These are phyloP conservation scores for Phylloporus arenicola DNA, from an alignment of 768 basidiomycete genomes.

Conservation along the genomic window DNA sequence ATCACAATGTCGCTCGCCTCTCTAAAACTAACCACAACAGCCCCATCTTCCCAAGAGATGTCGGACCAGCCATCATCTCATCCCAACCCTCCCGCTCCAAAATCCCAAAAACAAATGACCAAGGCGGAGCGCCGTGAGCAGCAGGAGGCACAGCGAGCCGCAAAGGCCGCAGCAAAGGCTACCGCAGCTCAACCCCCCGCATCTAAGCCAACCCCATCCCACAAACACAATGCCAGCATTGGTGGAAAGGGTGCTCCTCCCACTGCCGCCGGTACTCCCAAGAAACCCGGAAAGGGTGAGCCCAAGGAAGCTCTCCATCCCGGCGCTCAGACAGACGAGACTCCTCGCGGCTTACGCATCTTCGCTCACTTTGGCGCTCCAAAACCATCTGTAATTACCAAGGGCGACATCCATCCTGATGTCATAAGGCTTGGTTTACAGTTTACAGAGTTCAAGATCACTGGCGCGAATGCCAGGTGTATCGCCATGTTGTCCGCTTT, in stretches of 20 bases:
- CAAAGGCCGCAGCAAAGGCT: slow-evolving; percentile 53
- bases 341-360: slow-evolving; percentile 63
- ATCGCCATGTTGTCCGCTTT: slow-evolving; percentile 89
- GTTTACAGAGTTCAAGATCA: slow-evolving; percentile 88
- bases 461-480: slow-evolving; percentile 92
- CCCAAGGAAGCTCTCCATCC: slow-evolving; percentile 23
- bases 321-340: slow-evolving; percentile 31
- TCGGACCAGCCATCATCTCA: slow-evolving; percentile 4
- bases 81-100: slow-evolving; percentile 15
- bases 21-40: slow-evolving; percentile 14
- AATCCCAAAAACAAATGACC: slow-evolving; percentile 67
- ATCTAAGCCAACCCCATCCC: slow-evolving; percentile 29
- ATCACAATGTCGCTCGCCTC: slow-evolving; percentile 9
- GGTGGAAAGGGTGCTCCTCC: slow-evolving; percentile 15
- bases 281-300: slow-evolving; percentile 27
- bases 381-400: slow-evolving; percentile 47
- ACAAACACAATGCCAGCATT: slow-evolving; percentile 17
- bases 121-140: slow-evolving; percentile 77
- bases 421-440: slow-evolving; percentile 83
- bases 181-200: slow-evolving; percentile 15
- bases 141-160: slow-evolving; percentile 75
- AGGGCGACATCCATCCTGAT: slow-evolving; percentile 88
- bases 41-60: background rate
- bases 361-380: slow-evolving; percentile 84
- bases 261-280: slow-evolving; percentile 15